Base-by-base conservation (phyloP, 352 stramenopile species). In the Globisporangium emineosum region DNA sequence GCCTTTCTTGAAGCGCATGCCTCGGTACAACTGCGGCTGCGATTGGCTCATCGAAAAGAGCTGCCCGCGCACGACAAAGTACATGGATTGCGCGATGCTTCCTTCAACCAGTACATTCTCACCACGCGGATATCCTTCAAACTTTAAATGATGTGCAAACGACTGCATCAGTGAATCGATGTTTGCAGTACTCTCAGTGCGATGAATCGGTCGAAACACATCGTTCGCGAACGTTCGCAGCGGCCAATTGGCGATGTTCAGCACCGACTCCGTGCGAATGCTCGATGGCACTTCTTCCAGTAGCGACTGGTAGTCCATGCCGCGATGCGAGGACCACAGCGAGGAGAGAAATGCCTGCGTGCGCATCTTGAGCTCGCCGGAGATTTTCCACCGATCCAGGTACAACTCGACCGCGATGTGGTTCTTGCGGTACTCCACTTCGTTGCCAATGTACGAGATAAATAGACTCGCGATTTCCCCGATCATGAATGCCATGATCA, bases 361-460 rank as follows among this genome's bases (percentile, higher is more conserved):
- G 0, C 80, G 73, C 3, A 42, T 21, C 57, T 79, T 82, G 17
- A 91, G 59, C 6, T 76, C 67, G 0, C 70, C 69, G 0, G 76
- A 49, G 40, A 89, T 79, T 40, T 84, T 78, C 75, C 71, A 85
- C 2, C 82, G 71, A 7, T 58, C 61, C 4, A 91, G 56, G 52
- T 89, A 91, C 9, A 83, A 42, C 64, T 89, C 78, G 9, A 89
- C 76, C 0, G 78, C 77, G 45, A 88, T 88, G 58, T 89, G 74
- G 43, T 91, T 88, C 57, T 89, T 91, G 15, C 78, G 77, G 43
- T 84, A 91, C 50, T 79, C 72, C 19, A 91, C 78, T 69, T 91
- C 82, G 62, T 88, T 86, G 29, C 67, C 71, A 35, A 89, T 91
- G 50, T 85, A 87, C 19, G 78, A 90, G 59, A 91, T 84, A 45